Percentiles rank a stretch among this genome's conserved stretches.
phyloP scores from a whole-genome alignment of 108 stramenopile genomes.

The Cyclotella cryptica region DNA sequence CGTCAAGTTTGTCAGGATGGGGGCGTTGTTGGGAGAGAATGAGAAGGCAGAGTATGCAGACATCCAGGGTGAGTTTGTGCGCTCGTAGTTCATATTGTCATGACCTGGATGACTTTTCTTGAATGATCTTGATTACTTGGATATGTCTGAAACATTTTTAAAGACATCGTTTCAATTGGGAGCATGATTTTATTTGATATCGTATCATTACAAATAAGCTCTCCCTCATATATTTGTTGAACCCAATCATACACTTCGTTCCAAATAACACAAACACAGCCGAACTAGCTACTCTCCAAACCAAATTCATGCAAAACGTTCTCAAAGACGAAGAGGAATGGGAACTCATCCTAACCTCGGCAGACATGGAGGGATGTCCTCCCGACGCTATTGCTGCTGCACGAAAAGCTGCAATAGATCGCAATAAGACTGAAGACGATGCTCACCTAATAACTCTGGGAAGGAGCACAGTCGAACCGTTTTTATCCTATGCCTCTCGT shows the following conservation, averaged over 20 bases:
- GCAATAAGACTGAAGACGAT: constrained; percentile 56
- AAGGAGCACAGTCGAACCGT: constrained; percentile 79
- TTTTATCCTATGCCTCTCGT: constrained; percentile 62
- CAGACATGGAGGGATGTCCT: constrained; percentile 74
- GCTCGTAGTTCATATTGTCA: background rate
- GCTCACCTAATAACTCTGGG: constrained; percentile 76
- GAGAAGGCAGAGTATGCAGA: constrained; percentile 68
- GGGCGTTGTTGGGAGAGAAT: constrained; percentile 62
- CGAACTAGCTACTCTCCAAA: constrained; percentile 67
- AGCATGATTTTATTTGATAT: background rate
- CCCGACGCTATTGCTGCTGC: constrained; percentile 67
- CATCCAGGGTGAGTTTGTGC: constrained; percentile 44
- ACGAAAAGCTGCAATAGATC: constrained; percentile 68
- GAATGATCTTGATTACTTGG: constrained; percentile 7
- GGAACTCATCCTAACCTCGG: constrained; percentile 58
- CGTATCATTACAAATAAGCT: background rate
- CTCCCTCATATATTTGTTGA: background rate
- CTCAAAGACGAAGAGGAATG: constrained; percentile 77
- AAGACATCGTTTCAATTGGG: background rate
- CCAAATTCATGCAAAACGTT: constrained; percentile 77
- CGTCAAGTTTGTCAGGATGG: constrained; percentile 68
- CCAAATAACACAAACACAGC: constrained; percentile 32
- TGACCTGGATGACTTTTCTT: background rate
- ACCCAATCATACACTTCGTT: background rate
- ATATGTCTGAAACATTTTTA: background rate